Base-by-base conservation (phyloP, 2,329 filamentous ascomycete genomes). In the Colletotrichum karsti region DNA sequence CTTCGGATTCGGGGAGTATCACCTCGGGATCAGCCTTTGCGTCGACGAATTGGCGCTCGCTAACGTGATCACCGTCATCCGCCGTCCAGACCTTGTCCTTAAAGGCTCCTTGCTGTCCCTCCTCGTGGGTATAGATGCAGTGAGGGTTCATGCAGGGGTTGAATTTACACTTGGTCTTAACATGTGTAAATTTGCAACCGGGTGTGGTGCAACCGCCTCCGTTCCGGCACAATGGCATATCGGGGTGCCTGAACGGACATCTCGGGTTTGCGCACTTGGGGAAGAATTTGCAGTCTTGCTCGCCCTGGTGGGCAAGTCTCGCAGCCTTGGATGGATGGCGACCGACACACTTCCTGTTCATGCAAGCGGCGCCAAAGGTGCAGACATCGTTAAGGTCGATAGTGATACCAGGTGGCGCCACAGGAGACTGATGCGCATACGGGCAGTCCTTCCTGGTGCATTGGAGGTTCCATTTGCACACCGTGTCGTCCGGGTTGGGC, bases 351-450 rank as follows among this genome's bases (percentile, higher is more conserved):
- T 98, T 98, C 75, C 90, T 88, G 85, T 98, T 99, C 82, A 96
- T 97, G 89, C 96, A 99, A 8, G 94, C 94, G 2, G 90, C 94
- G 20, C 94, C 95, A 74, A 93, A 98, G 18, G 88, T 88, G 83
- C 96, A 99, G 18, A 87, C 85, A 74, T 97, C 94, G 66, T 86
- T 88, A 72, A 95, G 86, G 78, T 98, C 96, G 65, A 98, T 85
- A 0, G 90, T 87, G 2, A 88, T 88, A 28, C 92, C 93, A 2
- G 92, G 91, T 4, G 93, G 92, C 33, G 95, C 95, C 2, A 93
- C 94, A 2, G 96, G 94, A 15, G 95, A 97, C 81, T 98, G 95
- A 76, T 99, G 96, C 18, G 94, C 96, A 78, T 94, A 99, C 72
- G 91, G 92, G 82, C 96, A 99, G 69, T 97, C 93, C 73, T 89